phyloP scores from a whole-genome alignment of 441 rosid species.

The Raphanus hybrid region DNA sequence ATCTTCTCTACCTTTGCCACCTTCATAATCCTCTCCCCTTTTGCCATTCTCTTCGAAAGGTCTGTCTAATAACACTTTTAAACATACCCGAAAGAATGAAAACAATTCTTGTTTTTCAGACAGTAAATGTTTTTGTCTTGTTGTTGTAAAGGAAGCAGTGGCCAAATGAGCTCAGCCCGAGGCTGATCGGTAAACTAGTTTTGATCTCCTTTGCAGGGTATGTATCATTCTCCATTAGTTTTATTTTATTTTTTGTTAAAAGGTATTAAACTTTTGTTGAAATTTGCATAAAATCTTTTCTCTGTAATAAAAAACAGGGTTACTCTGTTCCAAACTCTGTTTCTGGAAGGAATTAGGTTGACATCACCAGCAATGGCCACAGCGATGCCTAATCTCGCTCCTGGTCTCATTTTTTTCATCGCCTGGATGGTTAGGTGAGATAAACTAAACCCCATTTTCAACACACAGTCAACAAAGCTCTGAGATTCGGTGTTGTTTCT shows the following conservation, averaged over 20 bases:
- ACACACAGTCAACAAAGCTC: neutral
- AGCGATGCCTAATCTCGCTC: constrained; percentile 97
- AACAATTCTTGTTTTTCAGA: neutral
- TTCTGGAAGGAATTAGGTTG: constrained; percentile 72
- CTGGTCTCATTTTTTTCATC: constrained; percentile 79
- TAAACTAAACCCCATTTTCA: neutral
- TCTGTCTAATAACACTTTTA: constrained; percentile 19
- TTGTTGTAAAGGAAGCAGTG: constrained; percentile 65
- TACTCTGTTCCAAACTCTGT: constrained; percentile 71
- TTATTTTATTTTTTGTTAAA: neutral
- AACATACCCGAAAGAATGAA: neutral
- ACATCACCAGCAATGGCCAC: constrained; percentile 90
- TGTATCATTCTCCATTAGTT: constrained; percentile 13
- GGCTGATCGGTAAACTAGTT: constrained; percentile 66
- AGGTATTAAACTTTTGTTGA: neutral
- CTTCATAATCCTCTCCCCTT: constrained; percentile 70
- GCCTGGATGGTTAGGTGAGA: constrained; percentile 71
- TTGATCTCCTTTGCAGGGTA: constrained; percentile 82
- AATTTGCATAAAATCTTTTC: neutral
- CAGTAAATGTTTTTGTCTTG: neutral
- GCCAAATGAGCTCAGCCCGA: constrained; percentile 61
- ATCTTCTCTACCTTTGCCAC: constrained; percentile 72
- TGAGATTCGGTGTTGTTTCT: neutral
- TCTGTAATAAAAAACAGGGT: constrained; percentile 53
- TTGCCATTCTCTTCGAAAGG: constrained; percentile 83